Evolutionary conservation across 2,329 filamentous ascomycete genomes (phyloP), one percentile per base, ranked within the genome.

Genomic region (Clonostachys solani): DNA sequence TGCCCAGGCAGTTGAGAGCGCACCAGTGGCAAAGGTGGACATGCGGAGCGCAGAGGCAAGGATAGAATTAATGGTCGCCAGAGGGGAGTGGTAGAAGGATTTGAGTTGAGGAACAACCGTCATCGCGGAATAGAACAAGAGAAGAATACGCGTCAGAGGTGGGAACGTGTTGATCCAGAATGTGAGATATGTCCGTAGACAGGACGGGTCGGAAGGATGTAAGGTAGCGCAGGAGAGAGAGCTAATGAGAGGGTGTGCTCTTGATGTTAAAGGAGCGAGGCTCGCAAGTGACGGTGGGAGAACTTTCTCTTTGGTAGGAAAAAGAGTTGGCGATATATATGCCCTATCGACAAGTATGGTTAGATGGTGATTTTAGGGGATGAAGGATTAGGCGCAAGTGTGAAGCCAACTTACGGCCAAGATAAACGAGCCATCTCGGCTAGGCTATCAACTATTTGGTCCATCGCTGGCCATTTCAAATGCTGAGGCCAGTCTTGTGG

Each of bases 81-180:
- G 62, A 0, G 92, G 92, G 19, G 79, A 76, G 50, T 86, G 71
- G 60, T 94, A 78, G 41, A 95, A 77, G 3, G 72, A 62, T 52
- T 81, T 83, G 67, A 89, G 83, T 19, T 78, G 78, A 2, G 88
- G 80, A 9, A 95, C 65, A 47, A 89, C 77, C 5, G 66, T 65
- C 54, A 94, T 74, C 29, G 84, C 77, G 5, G 83, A 80, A 65
- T 89, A 91, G 57, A 94, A 66, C 40, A 89, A 63, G 5, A 91
- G 79, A 67, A 94, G 86, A 71, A 94, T 81, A 50, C 89, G 87
- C 7, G 86, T 83, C 29, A 96, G 72, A 1, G 80, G 75, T 0
- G 92, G 91, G 65, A 96, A 94, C 2, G 89, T 86, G 47, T 82
- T 80, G 49, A 96, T 81, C 80, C 89, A 92, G 68, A 94, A 95